Evolutionary conservation across 306 rosid species (phyloP), one percentile per base, ranked within the genome.

Genomic region (Gastrolobium bilobum): DNA sequence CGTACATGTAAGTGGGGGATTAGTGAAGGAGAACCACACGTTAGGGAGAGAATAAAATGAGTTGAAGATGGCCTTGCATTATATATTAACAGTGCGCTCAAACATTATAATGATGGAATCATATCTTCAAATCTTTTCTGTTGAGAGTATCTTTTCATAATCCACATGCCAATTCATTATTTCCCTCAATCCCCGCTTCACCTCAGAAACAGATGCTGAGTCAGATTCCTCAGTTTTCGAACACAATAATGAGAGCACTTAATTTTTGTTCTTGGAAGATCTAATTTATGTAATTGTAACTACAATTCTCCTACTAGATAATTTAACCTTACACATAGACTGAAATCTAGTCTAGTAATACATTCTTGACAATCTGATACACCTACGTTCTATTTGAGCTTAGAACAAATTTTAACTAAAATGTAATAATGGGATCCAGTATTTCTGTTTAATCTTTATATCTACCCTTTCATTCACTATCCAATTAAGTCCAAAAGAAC

Each of bases 1-100:
- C 33, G 0, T 50, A 64, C 43, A 59, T 42, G 47, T 72, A 31
- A 73, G 63, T 65, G 75, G 73, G 57, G 48, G 14, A 47, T 13
- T 54, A 11, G 15, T 43, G 65, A 51, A 76, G 9, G 48, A 57
- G 53, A 83, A 67, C 77, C 80, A 65, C 83, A 72, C 42, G 40
- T 71, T 62, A 35, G 40, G 15, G 10, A n/a, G 6, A 4, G 11
- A 44, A 35, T 10, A 58, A 48, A 52, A 70, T 77, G 11, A 50
- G 56, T 37, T 9, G 6, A 48, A 75, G 5, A 65, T 54, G 51
- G 68, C 42, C 15, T 67, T 67, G 4, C 35, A 20, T 61, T 65
- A 46, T 30, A 43, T 14, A 7, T 13, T 2, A 0, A 1, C 11
- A 52, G 50, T 78, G 68, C 82, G 10, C 51, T 68, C 44, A 52